phyloP scores from a whole-genome alignment of 345 rosid genomes.

The Leavenworthia alabamica region DNA sequence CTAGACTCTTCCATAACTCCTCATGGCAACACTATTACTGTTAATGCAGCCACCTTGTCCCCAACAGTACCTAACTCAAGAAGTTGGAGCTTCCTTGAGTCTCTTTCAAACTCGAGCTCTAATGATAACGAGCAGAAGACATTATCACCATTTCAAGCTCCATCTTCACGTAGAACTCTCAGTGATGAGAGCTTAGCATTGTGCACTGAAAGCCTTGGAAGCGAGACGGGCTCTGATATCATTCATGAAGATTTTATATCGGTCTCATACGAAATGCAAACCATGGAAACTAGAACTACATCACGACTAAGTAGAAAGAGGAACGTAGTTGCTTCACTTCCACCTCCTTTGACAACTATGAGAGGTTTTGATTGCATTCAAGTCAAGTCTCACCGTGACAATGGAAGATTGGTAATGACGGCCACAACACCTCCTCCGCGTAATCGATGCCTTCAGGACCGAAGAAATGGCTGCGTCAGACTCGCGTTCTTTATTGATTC shows the following conservation, averaged over 20 bases:
- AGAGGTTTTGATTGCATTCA: constrained; percentile 44
- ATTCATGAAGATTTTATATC: constrained; percentile 31
- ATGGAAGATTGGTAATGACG: constrained; percentile 56
- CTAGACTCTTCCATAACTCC: no score
- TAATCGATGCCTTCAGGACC: constrained; percentile 42
- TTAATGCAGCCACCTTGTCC: constrained; percentile 28
- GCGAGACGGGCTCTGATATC: constrained; percentile 66
- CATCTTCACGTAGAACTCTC: constrained; percentile 38
- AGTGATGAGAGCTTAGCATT: constrained; percentile 69
- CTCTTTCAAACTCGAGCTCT: constrained; percentile 24
- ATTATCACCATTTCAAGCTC: constrained; percentile 31
- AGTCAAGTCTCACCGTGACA: constrained; percentile 59
- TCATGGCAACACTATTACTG: background rate
- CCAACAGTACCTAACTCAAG: constrained; percentile 20
- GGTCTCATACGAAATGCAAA: constrained; percentile 28
- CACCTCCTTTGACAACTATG: constrained; percentile 79
- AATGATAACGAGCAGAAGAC: constrained; percentile 21
- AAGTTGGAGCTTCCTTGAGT: constrained; percentile 53
- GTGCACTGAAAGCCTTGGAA: constrained; percentile 81
- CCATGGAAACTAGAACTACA: constrained; percentile 26
- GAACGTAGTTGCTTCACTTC: constrained; percentile 42
- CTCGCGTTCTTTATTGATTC: constrained; percentile 37
- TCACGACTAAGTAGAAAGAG: constrained; percentile 20
- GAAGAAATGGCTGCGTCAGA: constrained; percentile 74
- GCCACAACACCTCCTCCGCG: constrained; percentile 39